phyloP scores from a whole-genome alignment of 176 grass and related monocot genomes.

The Poa annua region DNA sequence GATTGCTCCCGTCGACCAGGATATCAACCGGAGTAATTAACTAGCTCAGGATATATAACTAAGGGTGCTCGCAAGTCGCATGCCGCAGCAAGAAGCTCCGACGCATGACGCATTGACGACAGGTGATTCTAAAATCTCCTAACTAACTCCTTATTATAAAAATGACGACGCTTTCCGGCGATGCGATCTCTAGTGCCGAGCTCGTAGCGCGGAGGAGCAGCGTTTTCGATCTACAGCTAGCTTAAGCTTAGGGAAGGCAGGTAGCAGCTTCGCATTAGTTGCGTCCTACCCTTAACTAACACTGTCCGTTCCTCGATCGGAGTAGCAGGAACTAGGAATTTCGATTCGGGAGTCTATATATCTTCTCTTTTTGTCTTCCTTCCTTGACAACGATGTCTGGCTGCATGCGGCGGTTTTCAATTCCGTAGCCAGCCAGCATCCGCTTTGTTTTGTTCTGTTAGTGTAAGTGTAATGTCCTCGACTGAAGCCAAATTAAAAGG shows the following conservation, averaged over 20 bases:
- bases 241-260: constrained; percentile 29
- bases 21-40: not conserved
- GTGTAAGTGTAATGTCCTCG: not conserved
- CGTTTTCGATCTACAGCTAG: constrained; percentile 27
- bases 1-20: constrained; percentile 33
- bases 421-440: not conserved
- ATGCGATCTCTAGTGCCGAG: constrained; percentile 3
- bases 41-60: constrained; percentile 11
- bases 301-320: constrained; percentile 51
- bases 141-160: constrained; percentile 39
- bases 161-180: not conserved
- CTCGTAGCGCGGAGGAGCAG: not conserved
- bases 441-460: not conserved
- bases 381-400: constrained; percentile 48
- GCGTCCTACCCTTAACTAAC: constrained; percentile 67
- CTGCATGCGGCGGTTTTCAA: constrained; percentile 11
- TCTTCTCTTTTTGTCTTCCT: constrained; percentile 51
- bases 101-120: constrained; percentile 5
- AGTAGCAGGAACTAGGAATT: constrained; percentile 39
- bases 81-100: not conserved
- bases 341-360: constrained; percentile 2
- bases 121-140: not conserved
- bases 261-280: constrained; percentile 47
- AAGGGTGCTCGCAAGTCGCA: not conserved
- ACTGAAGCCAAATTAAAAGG: not conserved